These are phyloP conservation scores for Hippophae tibetana DNA, from an alignment of 306 rosid species.

Conservation along the genomic window DNA sequence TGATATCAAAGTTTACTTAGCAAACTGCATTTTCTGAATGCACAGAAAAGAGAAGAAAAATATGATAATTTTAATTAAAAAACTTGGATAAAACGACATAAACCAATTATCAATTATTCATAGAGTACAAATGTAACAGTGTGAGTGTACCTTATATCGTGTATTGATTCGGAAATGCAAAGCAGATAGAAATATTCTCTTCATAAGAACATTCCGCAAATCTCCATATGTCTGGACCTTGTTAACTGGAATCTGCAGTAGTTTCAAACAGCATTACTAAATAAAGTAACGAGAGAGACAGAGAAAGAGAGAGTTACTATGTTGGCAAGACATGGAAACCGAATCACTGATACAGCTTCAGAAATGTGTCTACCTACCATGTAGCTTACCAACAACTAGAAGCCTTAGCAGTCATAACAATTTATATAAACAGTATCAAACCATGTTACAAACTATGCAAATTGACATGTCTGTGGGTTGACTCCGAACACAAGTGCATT, in stretches of 20 bases:
- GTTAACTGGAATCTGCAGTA: conserved; percentile 85
- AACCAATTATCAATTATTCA: no score
- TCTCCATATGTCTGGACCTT: conserved; percentile 78
- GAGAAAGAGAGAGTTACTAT: neutral
- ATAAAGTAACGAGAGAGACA: neutral
- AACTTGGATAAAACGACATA: neutral
- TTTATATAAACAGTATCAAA: neutral
- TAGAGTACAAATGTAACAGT: conserved; percentile 2
- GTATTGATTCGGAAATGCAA: conserved; percentile 96
- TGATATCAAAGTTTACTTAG: no score
- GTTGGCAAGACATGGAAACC: no score
- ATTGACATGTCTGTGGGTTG: no score
- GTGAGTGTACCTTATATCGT: conserved; percentile 77
- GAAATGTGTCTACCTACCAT: no score
- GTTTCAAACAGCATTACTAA: conserved; percentile 14
- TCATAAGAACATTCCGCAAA: conserved; percentile 90
- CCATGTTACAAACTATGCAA: neutral
- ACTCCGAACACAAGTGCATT: neutral
- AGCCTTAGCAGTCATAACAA: neutral
- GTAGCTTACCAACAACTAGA: no score
- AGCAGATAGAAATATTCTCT: conserved; percentile 94
- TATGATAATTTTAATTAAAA: no score
- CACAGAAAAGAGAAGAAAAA: no score
- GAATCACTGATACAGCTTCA: no score
- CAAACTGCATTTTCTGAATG: no score